phyloP scores from a whole-genome alignment of 768 basidiomycete genomes.

The Coprinopsis sp. region DNA sequence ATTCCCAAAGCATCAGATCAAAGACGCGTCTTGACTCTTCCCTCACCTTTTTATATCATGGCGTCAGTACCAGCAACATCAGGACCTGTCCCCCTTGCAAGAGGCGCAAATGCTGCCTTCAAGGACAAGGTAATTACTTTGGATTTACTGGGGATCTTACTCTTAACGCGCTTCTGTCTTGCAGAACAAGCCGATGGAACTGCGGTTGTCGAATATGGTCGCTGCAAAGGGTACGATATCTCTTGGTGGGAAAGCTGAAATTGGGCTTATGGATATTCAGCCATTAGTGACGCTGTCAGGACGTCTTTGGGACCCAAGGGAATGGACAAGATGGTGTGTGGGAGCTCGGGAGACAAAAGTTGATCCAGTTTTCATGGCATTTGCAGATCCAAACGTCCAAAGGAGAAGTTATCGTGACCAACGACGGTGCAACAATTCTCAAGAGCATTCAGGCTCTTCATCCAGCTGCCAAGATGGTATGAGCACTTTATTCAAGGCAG shows the following conservation, averaged over 20 bases:
- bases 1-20: constrained; percentile 30
- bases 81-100: constrained; percentile 31
- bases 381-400: constrained; percentile 89
- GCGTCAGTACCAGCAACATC: constrained; percentile 32
- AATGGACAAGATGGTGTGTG: constrained; percentile 97
- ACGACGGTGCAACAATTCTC: constrained; percentile 97
- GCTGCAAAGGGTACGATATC: constrained; percentile 81
- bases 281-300: constrained; percentile 95
- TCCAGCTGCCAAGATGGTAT: constrained; percentile 97
- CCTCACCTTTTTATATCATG: constrained; percentile 7
- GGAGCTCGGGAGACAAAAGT: constrained; percentile 10
- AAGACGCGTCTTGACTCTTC: constrained; percentile 27
- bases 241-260: constrained; percentile 6
- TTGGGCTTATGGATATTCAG: constrained; percentile 36
- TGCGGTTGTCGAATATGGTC: constrained; percentile 94
- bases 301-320: constrained; percentile 95
- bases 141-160: constrained; percentile 4
- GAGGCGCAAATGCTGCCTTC: constrained; percentile 70
- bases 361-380: constrained; percentile 4
- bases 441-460: constrained; percentile 94
- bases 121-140: constrained; percentile 68
- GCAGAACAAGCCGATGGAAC: constrained; percentile 97
- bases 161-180: constrained; percentile 24
- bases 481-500: neutral
- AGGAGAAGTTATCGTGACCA: constrained; percentile 96